Evolutionary conservation across 306 rosid species (phyloP), one percentile per base, ranked within the genome.

Genomic region (Cicer cuneatum): DNA sequence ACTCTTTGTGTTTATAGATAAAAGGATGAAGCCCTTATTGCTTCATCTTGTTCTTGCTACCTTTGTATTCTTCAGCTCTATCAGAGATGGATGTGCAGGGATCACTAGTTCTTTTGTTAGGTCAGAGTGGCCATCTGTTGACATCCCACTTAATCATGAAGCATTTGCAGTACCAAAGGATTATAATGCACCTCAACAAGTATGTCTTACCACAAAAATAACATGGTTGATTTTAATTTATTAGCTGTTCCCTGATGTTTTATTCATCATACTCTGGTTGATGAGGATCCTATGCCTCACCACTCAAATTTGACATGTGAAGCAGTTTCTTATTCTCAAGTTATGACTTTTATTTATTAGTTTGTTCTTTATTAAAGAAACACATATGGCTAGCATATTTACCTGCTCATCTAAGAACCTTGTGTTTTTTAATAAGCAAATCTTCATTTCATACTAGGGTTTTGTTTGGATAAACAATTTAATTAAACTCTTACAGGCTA

Each of bases 121-220:
- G 54, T 85, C 96, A 1, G 87, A 85, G 82, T 90, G 77, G 82
- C 95, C 97, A 19, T 80, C 97, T 41, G 76, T 58, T 57, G 98
- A 94, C 76, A 90, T 94, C 16, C 97, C 98, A 59, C 77, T 83
- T 15, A 81, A 88, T 8, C 68, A 92, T 53, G 82, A 88, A 81
- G 96, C 63, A 15, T 85, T 94, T 80, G 82, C 89, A 16, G 81
- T 87, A 69, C 95, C 98, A 39, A 75, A 82, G 48, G 96, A 95
- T 80, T 64, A 86, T 35, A 94, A 94, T 81, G 95, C 95, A 40
- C 97, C 99, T 71, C 97, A 94, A 74, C 99, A 94, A 83, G 98
- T 90, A 81, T 76, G 83, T 73, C 59, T 33, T 58, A 29, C 35
- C 35, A 7, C 74, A 29, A 29, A 48, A 48, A n/a, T 18, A 41